These are phyloP conservation scores for Chlorella vulgaris DNA, from an alignment of 139 green algal species.

Conservation along the genomic window DNA sequence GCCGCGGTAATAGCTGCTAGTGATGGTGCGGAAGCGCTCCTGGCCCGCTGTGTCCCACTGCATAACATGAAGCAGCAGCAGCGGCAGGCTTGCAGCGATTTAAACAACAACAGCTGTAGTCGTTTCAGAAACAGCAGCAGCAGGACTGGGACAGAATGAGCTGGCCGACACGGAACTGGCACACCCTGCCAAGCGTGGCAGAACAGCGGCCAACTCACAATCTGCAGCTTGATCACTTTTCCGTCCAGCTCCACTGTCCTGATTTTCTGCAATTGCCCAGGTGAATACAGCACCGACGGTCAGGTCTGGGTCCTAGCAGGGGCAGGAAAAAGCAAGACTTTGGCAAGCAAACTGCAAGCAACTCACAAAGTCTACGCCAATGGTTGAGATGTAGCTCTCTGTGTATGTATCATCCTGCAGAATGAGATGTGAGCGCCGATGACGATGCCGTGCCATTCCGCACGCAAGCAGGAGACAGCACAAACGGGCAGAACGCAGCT, in stretches of 20 bases:
- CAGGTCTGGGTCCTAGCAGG: not conserved
- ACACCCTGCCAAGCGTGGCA: no score
- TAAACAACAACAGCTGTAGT: no score
- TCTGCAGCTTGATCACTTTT: constrained; percentile 99
- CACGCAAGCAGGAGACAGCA: no score
- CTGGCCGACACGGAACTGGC: no score
- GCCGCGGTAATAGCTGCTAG: constrained; percentile 97
- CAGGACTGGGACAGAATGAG: no score
- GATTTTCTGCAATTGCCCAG: constrained; percentile 90
- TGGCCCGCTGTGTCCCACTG: constrained; percentile 99
- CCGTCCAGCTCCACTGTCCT: constrained; percentile 98
- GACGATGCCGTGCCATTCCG: no score
- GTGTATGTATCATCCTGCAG: constrained; percentile 98
- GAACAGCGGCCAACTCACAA: no score
- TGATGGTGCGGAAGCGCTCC: constrained; percentile 99
- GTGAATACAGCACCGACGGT: no score
- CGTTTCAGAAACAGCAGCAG: not conserved
- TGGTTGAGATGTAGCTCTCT: constrained; percentile 99
- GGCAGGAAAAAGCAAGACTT: not conserved
- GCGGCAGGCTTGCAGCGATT: not conserved
- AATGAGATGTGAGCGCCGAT: not conserved
- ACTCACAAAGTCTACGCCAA: constrained; percentile 99
- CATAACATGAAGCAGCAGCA: not conserved
- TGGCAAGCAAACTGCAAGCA: not conserved
- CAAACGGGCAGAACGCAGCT: not conserved